Evolutionary conservation across 345 rosid species (phyloP).

Genomic region (Populus nigra): DNA sequence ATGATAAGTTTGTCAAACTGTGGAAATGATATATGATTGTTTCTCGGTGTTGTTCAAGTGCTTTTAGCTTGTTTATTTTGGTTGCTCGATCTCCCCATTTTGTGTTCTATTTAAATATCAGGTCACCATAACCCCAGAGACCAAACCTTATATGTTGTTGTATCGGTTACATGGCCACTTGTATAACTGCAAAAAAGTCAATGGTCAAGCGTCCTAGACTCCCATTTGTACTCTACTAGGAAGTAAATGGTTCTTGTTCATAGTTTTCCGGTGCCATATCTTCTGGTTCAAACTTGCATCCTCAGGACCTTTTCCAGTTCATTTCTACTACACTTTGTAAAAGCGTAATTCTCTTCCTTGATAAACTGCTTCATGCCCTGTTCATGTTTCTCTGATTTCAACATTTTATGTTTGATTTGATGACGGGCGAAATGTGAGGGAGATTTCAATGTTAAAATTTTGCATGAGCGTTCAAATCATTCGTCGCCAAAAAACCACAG

Average conservation of each 20-base stretch:
- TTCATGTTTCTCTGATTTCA: background rate
- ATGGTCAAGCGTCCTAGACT: constrained; percentile 11
- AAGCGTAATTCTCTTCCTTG: background rate
- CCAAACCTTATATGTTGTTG: constrained; percentile 25
- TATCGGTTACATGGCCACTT: constrained; percentile 11
- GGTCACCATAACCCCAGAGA: constrained; percentile 17
- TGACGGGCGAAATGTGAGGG: background rate
- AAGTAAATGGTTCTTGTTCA: background rate
- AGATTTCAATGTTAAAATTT: background rate
- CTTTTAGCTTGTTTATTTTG: constrained; percentile 7
- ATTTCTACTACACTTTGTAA: background rate
- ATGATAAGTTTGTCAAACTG: constrained; percentile 80
- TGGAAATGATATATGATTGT: constrained; percentile 57
- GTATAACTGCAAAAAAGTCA: constrained; percentile 1
- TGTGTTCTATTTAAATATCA: constrained; percentile 7
- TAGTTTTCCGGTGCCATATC: background rate
- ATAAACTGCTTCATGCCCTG: background rate
- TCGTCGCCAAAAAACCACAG: background rate
- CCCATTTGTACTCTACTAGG: background rate
- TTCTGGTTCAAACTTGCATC: background rate
- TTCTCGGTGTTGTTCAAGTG: constrained; percentile 1
- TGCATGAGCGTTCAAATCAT: background rate
- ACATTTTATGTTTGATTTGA: background rate
- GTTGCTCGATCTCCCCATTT: constrained; percentile 10
- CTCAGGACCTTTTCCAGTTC: background rate